Evolutionary conservation across 83 land plant species (phyloP), one percentile per base, ranked within the genome.

Genomic region (Diphasiastrum complanatum): DNA sequence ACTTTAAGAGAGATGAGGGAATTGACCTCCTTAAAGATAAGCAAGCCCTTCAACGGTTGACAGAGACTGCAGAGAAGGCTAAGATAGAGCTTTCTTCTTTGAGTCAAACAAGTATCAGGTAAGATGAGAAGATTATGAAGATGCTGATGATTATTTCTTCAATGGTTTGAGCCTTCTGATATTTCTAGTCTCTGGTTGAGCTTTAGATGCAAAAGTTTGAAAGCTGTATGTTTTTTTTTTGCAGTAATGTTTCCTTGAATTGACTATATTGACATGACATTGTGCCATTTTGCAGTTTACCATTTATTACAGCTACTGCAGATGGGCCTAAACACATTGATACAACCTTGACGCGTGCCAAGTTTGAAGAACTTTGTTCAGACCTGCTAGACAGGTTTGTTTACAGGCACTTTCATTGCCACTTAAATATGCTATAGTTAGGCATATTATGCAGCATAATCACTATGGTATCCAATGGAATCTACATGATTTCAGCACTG

Each of bases 51-150:
- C 96, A 89, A 51, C 69, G 89, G 10, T 68, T 89, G 18, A 79
- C 87, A 1, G 93, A 89, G 57, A 65, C 92, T 20, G 96, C 96
- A 35, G 96, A 89, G 68, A 89, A 89, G 72, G 91, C 96, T 19
- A 86, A 89, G 64, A 83, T 86, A 57, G 96, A 83, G 46, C 55
- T 86, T 1, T 89, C 92, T 18, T 76, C 96, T 5, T 57, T 80
- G 49, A 68, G 88, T 10, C 96, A 86, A 38, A 81, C 96, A 16
- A 78, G 73, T 54, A 83, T 90, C 25, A 85, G 89, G 87, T 83
- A 28, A 23, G 63, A 32, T 1, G 16, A 30, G 0, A 2, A 22
- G 35, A 35, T 27, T 6, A 4, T 6, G 68, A 6, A 5, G 6
- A 18, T 18, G 4, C 23, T 40, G 8, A 40, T 0, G n/a, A 63